These are phyloP conservation scores for Phytophthora hibernalis DNA, from an alignment of 352 stramenopile genomes.

Conservation along the genomic window DNA sequence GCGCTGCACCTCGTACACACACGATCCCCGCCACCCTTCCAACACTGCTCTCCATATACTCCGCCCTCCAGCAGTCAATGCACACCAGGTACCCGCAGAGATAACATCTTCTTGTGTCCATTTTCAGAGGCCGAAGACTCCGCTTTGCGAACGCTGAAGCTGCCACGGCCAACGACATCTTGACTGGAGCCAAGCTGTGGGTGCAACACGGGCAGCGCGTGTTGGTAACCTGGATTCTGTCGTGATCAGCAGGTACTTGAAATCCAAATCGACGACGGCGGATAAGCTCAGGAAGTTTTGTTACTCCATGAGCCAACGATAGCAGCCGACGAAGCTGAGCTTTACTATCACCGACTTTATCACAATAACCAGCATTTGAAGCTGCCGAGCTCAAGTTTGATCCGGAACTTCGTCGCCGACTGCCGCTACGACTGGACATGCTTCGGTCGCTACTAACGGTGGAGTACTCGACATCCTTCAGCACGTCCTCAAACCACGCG, in stretches of 20 bases:
- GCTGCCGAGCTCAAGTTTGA: conserved; percentile 1
- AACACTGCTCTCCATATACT: conserved; percentile 28
- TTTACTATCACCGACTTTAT: conserved; percentile 15
- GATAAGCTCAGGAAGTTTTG: conserved; percentile 29
- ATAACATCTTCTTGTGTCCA: conserved; percentile 31
- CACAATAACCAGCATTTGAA: not conserved
- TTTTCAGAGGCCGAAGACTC: conserved; percentile 21
- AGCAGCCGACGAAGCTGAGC: conserved; percentile 26
- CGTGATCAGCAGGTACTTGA: conserved; percentile 24
- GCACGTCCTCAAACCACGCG: conserved; percentile 27
- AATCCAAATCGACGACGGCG: conserved; percentile 19
- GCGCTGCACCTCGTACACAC: conserved; percentile 25
- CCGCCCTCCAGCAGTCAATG: conserved; percentile 30
- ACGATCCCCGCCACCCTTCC: conserved; percentile 25
- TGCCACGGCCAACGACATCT: conserved; percentile 22
- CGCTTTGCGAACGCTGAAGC: conserved; percentile 19
- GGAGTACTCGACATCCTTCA: conserved; percentile 6
- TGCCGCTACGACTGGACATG: conserved; percentile 23
- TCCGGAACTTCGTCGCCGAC: conserved; percentile 8
- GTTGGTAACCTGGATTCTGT: conserved; percentile 19
- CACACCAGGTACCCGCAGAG: conserved; percentile 33
- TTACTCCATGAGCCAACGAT: conserved; percentile 19
- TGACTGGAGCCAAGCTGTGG: conserved; percentile 30
- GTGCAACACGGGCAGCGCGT: conserved; percentile 31
- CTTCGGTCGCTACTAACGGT: conserved; percentile 7